Evolutionary conservation across 2,329 filamentous ascomycete genomes (phyloP).

Genomic region (Colletotrichum lini): DNA sequence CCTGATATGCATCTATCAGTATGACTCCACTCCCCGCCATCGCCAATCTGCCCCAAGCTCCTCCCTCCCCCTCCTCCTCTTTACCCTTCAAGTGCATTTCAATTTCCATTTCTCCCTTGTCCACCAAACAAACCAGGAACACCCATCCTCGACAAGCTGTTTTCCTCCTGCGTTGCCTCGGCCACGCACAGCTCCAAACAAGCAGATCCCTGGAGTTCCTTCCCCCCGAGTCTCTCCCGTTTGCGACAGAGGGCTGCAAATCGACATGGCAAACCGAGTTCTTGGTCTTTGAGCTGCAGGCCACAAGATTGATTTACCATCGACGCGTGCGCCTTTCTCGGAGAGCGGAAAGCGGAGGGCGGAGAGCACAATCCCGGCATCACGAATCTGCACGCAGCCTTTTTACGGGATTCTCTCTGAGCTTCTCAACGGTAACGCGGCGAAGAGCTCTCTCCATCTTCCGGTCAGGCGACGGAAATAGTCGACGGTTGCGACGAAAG

Average conservation of each 20-base stretch:
- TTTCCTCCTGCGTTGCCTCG: conserved; percentile 2
- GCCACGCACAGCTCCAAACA: conserved; percentile 14
- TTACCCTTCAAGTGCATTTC: too few relatives aligned
- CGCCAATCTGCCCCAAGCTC: conserved; percentile 18
- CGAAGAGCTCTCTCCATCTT: background rate
- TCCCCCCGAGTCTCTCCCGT: background rate
- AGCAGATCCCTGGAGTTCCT: background rate
- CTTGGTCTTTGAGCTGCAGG: conserved; percentile 2
- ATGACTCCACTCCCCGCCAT: background rate
- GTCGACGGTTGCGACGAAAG: background rate
- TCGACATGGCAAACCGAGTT: conserved; percentile 13
- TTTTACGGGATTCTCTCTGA: background rate
- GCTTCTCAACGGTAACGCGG: background rate
- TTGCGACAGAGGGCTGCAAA: background rate
- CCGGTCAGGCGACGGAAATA: background rate
- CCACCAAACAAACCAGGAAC: background rate
- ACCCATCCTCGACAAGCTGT: conserved; percentile 6
- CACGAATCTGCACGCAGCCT: background rate
- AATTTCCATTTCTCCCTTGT: too few relatives aligned
- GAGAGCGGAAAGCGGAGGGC: background rate
- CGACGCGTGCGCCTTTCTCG: background rate
- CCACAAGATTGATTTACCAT: too few relatives aligned
- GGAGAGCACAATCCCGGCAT: background rate
- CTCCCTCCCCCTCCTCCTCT: background rate
- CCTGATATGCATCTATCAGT: background rate